These are phyloP conservation scores for Inonotus hispidus DNA, from an alignment of 1,284 basidiomycete species.

Conservation along the genomic window DNA sequence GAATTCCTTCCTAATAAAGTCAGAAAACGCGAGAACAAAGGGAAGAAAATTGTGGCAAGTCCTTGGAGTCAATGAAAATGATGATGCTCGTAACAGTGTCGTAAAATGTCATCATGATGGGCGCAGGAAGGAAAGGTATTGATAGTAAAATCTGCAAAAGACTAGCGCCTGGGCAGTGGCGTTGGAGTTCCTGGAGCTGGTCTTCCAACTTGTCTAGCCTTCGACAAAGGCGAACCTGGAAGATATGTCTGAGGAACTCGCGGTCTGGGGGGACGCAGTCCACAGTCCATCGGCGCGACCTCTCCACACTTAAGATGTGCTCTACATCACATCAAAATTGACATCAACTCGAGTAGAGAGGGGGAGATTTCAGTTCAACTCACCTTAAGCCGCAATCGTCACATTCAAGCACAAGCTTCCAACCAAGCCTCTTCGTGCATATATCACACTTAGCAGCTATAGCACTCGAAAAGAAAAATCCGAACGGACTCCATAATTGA, in stretches of 20 bases:
- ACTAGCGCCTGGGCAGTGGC: slow-evolving; percentile 10
- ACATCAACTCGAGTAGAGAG: neutral
- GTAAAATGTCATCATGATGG: neutral
- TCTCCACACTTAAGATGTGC: slow-evolving; percentile 83
- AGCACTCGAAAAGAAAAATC: slow-evolving; percentile 68
- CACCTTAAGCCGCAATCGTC: slow-evolving; percentile 81
- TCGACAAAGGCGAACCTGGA: slow-evolving; percentile 15
- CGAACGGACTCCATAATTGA: slow-evolving; percentile 65
- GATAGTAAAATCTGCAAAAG: neutral
- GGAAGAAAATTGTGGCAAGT: neutral
- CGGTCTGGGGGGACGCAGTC: slow-evolving; percentile 36
- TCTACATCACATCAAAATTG: slow-evolving; percentile 32
- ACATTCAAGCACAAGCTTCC: slow-evolving; percentile 81
- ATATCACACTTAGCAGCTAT: slow-evolving; percentile 75
- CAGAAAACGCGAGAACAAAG: neutral
- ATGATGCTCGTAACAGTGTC: slow-evolving; percentile 4
- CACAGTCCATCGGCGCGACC: slow-evolving; percentile 72
- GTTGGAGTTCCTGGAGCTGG: slow-evolving; percentile 10
- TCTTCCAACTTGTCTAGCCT: slow-evolving; percentile 11
- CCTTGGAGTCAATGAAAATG: neutral
- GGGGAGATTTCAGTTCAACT: slow-evolving; percentile 20
- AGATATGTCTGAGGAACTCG: slow-evolving; percentile 14
- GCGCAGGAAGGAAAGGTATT: neutral
- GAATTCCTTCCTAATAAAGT: neutral
- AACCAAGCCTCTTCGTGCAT: slow-evolving; percentile 76